These are phyloP conservation scores for Penicillium canariense DNA, from an alignment of 495 filamentous ascomycete species.

Conservation along the genomic window DNA sequence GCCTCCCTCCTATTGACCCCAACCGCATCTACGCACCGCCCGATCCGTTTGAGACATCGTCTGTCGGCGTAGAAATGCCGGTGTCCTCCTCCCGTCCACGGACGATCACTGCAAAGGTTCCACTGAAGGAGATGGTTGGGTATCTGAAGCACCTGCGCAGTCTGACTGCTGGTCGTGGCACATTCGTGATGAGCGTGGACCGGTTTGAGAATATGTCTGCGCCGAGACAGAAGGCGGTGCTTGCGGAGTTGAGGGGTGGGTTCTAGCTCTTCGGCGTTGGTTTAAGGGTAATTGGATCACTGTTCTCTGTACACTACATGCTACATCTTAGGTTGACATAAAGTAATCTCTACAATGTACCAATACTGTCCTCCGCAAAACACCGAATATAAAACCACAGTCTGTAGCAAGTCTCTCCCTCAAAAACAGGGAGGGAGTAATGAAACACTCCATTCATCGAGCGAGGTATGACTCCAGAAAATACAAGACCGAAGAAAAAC, in stretches of 20 bases:
- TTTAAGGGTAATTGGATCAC: neutral
- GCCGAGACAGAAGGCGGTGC: slow-evolving; percentile 55
- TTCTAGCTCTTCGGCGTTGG: no score
- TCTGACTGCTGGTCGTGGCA: slow-evolving; percentile 84
- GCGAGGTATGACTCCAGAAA: slow-evolving; percentile 11
- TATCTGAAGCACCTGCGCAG: slow-evolving; percentile 89
- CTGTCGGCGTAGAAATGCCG: slow-evolving; percentile 21
- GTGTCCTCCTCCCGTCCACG: slow-evolving; percentile 42
- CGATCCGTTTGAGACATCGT: slow-evolving; percentile 70
- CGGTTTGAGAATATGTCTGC: slow-evolving; percentile 82
- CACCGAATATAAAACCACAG: no score
- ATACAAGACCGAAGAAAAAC: neutral
- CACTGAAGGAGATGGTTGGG: slow-evolving; percentile 94
- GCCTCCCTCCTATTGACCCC: slow-evolving; percentile 55
- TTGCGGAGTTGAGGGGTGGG: slow-evolving; percentile 49
- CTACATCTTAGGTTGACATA: neutral
- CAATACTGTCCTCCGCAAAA: no score
- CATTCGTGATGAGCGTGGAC: slow-evolving; percentile 89
- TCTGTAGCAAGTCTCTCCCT: no score
- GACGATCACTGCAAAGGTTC: slow-evolving; percentile 78
- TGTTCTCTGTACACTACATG: neutral
- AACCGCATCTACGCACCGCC: slow-evolving; percentile 76
- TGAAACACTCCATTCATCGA: slow-evolving; percentile 11
- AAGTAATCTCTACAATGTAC: slow-evolving; percentile 7
- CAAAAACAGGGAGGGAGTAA: no score